Evolutionary conservation across 768 basidiomycete species (phyloP).

Genomic region (Psilocybe tampanensis): DNA sequence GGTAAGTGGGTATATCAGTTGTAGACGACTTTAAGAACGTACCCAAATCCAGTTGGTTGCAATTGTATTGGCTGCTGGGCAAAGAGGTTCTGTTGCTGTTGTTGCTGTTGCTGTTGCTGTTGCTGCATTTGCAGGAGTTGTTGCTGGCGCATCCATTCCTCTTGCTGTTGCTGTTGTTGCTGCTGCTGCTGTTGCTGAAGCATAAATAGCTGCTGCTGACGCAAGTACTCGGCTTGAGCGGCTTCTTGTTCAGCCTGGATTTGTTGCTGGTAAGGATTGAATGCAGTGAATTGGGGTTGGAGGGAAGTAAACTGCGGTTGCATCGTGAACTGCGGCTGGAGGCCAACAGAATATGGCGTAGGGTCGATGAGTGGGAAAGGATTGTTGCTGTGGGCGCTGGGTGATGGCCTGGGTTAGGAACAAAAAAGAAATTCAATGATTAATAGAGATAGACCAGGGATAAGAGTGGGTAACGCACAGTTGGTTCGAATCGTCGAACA

Average conservation of each 20-base stretch:
- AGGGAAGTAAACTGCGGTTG: constrained; percentile 79
- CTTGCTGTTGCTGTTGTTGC: constrained; percentile 58
- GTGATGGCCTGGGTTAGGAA: constrained; percentile 32
- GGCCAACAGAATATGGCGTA: constrained; percentile 56
- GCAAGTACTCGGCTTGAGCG: constrained; percentile 76
- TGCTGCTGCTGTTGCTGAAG: constrained; percentile 57
- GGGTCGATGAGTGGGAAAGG: constrained; percentile 68
- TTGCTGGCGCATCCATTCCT: constrained; percentile 48
- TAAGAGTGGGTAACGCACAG: constrained; percentile 49
- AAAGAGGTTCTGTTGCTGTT: constrained; percentile 56
- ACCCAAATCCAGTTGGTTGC: constrained; percentile 82
- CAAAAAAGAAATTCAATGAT: constrained; percentile 7
- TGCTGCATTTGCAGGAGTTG: constrained; percentile 45
- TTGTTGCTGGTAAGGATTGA: constrained; percentile 94
- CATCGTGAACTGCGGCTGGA: constrained; percentile 57
- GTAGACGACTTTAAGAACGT: constrained; percentile 1
- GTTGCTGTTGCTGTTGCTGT: constrained; percentile 36
- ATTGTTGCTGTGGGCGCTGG: constrained; percentile 43
- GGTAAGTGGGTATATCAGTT: constrained; percentile 21
- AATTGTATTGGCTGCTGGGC: constrained; percentile 44
- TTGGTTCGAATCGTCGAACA: constrained; percentile 89
- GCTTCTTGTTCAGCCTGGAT: constrained; percentile 82
- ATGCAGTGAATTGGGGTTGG: constrained; percentile 87
- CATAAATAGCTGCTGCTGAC: constrained; percentile 72
- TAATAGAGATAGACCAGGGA: neutral